These are phyloP conservation scores for Rauvolfia tetraphylla DNA, from an alignment of 257 asterid genomes.

Conservation along the genomic window DNA sequence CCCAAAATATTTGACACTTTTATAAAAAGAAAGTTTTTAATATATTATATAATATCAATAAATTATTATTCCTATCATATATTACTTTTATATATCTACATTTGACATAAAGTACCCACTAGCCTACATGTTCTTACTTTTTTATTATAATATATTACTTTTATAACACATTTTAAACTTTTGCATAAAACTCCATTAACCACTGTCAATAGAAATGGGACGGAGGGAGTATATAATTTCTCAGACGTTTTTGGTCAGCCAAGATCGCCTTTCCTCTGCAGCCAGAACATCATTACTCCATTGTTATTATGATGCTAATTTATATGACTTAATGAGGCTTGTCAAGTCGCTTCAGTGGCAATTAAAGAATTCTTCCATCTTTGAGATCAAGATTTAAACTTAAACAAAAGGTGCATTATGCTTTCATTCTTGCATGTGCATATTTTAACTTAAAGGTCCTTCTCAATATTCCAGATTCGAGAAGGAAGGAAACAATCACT, in stretches of 20 bases:
- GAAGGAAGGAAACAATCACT: constrained; percentile 73
- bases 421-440: neutral
- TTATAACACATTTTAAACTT: too few relatives aligned
- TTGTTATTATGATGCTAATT: neutral
- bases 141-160: too few relatives aligned
- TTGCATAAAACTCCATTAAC: too few relatives aligned
- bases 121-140: too few relatives aligned
- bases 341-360: neutral
- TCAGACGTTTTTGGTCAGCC: neutral
- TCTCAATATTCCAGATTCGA: constrained; percentile 47
- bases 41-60: too few relatives aligned
- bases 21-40: too few relatives aligned
- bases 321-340: neutral
- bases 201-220: too few relatives aligned
- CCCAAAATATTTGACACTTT: too few relatives aligned
- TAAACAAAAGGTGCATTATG: neutral
- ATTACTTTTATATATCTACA: too few relatives aligned
- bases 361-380: neutral
- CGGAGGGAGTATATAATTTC: neutral
- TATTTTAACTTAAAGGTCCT: neutral
- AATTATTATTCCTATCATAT: too few relatives aligned
- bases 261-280: neutral
- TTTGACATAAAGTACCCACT: too few relatives aligned
- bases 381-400: neutral
- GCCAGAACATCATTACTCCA: neutral